Base-by-base conservation (phyloP, 169 alveolate genomes). In the Plasmodium gonderi region DNA sequence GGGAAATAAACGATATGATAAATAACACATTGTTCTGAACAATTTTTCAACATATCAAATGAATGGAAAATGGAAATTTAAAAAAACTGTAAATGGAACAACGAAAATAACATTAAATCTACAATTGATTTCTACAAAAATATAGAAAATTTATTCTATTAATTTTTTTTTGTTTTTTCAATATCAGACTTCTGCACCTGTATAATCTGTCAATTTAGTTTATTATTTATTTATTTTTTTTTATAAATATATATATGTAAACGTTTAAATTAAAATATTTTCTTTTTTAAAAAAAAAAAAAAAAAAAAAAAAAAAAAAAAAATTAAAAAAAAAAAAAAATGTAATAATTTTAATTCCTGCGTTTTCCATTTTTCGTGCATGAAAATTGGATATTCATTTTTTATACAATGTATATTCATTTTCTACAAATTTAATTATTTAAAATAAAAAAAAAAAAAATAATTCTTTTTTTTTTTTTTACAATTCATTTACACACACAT, bases 161-260 rank as follows among this genome's bases (percentile, higher is more conserved):
- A 44, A 11, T 26, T 82, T 60, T 68, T 26, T 31, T 82, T 69
- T 68, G 14, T 20, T 49, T 67, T 29, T 82, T 23, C 42, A n/a
- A 69, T 9, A 69, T 82, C n/a, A 82, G 76, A 82, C 81, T 72
- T 36, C 72, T 82, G 91, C 91, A 82, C 91, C 82, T 42, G 33
- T 69, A 82, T 82, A 82, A 68, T 80, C 91, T 82, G 60, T 72
- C 38, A 68, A 29, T 82, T 82, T 5, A 60, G 8, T 68, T 51
- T 65, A 64, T 23, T 23, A 38, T 65, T 29, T 54, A 26, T 38
- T 76, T n/a, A 40, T 74, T 74, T 74, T n/a, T 74, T 74, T 74
- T 40, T 38, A n/a, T 64, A 60, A 42, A 36, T 76, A 40, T 40
- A 45, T 82, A n/a, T 45, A 68, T 45, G 67, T 68, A 20, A 26